Percentiles rank a stretch among this genome's conserved stretches.
Conservation (phyloP, 108 stramenopile species). For the Aurantiochytrium sp. region DNA sequence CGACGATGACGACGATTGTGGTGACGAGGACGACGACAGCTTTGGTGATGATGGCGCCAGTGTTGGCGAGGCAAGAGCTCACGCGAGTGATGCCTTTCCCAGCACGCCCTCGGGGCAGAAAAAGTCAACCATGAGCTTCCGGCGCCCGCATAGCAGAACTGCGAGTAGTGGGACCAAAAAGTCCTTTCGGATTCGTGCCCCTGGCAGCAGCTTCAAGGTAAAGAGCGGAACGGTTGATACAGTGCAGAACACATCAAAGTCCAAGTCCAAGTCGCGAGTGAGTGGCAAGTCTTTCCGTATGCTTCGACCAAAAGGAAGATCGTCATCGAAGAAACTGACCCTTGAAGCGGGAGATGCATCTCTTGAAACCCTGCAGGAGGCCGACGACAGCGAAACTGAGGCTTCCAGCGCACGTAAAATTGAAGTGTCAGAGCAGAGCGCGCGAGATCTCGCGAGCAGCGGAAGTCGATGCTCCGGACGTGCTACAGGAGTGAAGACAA, state of each 20-base stretch:
- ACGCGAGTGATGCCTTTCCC: too few species aligned
- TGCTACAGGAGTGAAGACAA: too few species aligned
- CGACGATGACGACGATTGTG: neutral
- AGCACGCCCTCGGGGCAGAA: too few species aligned
- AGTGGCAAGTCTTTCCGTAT: neutral
- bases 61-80: too few species aligned
- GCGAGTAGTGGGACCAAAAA: neutral
- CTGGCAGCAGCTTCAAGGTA: neutral
- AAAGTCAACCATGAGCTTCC: neutral
- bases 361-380: neutral
- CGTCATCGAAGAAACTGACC: neutral
- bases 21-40: neutral
- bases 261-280: neutral
- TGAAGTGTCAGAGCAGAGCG: too few species aligned
- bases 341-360: neutral
- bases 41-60: too few species aligned
- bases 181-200: neutral
- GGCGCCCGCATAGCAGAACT: neutral
- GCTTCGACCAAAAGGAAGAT: neutral
- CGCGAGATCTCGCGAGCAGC: too few species aligned
- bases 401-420: too few species aligned
- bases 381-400: too few species aligned
- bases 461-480: too few species aligned
- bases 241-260: neutral
- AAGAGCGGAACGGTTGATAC: neutral